These are phyloP conservation scores for Trichoderma asperelloides DNA, from an alignment of 495 filamentous ascomycete species.

Conservation along the genomic window DNA sequence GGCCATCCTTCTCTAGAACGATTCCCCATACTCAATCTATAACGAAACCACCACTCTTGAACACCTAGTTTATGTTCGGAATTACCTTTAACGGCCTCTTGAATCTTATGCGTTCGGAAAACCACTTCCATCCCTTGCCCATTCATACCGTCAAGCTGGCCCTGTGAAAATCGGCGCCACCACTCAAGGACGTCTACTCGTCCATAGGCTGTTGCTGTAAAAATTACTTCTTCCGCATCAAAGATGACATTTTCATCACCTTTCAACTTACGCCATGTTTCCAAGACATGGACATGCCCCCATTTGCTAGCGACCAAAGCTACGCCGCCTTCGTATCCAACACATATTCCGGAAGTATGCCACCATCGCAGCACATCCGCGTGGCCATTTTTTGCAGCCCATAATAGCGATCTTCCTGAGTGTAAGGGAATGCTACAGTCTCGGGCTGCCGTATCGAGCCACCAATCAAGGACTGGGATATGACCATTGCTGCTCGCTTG, in stretches of 20 bases:
- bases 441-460: conserved; percentile 54
- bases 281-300: conserved; percentile 78
- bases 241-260: conserved; percentile 77
- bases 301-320: conserved; percentile 75
- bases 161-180: conserved; percentile 72
- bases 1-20: conserved; percentile 83
- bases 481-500: conserved; percentile 75
- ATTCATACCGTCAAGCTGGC: conserved; percentile 34
- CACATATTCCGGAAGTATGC: conserved; percentile 65
- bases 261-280: conserved; percentile 68
- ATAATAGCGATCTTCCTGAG: conserved; percentile 70
- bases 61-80: conserved; percentile 62
- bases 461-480: conserved; percentile 82
- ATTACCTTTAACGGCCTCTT: conserved; percentile 85
- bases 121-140: conserved; percentile 52
- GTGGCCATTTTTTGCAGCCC: conserved; percentile 71
- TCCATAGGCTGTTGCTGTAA: conserved; percentile 79
- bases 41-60: conserved; percentile 79
- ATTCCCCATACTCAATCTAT: conserved; percentile 78
- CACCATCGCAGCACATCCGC: conserved; percentile 70
- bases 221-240: conserved; percentile 71
- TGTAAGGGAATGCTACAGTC: conserved; percentile 45
- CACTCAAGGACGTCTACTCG: conserved; percentile 79
- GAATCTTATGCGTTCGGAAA: conserved; percentile 92
- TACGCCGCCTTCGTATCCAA: conserved; percentile 64